Conservation (phyloP, 345 rosid species). For the Melastoma malabathricum region DNA sequence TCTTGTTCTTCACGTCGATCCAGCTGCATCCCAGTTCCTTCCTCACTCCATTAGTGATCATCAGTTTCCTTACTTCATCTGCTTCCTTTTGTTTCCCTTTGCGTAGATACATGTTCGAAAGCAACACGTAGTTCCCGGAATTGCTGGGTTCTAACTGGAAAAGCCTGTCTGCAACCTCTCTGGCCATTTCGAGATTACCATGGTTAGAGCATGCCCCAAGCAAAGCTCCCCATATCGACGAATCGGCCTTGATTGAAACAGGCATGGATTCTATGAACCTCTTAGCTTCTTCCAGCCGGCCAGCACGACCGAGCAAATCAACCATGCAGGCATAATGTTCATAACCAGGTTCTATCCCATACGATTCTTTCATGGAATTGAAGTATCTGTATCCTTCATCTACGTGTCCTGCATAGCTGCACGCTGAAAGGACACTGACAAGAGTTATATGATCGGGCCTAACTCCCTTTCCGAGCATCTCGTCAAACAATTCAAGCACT, state of each 20-base stretch:
- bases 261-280: constrained; percentile 23
- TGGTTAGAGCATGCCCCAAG: constrained; percentile 26
- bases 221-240: constrained; percentile 30
- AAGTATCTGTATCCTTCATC: constrained; percentile 27
- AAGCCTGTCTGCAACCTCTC: constrained; percentile 25
- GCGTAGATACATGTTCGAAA: constrained; percentile 21
- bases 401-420: constrained; percentile 24
- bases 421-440: constrained; percentile 28
- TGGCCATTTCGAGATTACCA: constrained; percentile 24
- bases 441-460: constrained; percentile 25
- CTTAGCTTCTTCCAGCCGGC: constrained; percentile 25
- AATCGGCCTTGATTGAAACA: constrained; percentile 21
- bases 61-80: constrained; percentile 28
- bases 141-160: constrained; percentile 26
- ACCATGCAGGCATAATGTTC: constrained; percentile 39
- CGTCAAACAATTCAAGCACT: constrained; percentile 19
- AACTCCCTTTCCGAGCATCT: constrained; percentile 22
- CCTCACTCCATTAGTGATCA: constrained; percentile 21
- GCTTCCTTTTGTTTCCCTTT: constrained; percentile 23
- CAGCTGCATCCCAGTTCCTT: constrained; percentile 38
- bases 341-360: constrained; percentile 23
- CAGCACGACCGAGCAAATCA: constrained; percentile 34
- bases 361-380: constrained; percentile 20
- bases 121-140: constrained; percentile 24
- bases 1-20: constrained; percentile 20